Base-by-base conservation (phyloP, 148 eudicot genomes). In the Hydrangea macrophylla region DNA sequence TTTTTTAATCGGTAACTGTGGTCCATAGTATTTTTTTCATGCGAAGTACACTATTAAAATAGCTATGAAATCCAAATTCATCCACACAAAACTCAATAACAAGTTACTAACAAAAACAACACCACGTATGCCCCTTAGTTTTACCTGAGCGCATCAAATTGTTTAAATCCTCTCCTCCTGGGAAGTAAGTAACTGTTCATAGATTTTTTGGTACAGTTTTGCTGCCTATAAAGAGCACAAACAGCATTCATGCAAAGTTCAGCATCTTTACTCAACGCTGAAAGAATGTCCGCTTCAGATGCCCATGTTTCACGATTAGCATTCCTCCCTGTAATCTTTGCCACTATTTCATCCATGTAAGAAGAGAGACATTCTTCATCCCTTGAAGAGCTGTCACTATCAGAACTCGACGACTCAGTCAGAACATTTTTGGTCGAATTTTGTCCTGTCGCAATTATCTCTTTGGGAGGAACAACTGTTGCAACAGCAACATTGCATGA, bases 221-320 rank as follows among this genome's bases (percentile, higher is more conserved):
- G 70, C 55, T 71, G 82, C 54, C 83, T 70, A 58, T 86, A 79
- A 13, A 86, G 68, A 27, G 81, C 83, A 75, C 90, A 83, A 26
- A 86, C 39, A 28, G 80, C 90, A 70, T 72, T 67, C 85, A 86
- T 64, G 71, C 85, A 83, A 20, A 83, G 76, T 73, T 78, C 75
- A n/a, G 60, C n/a, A 55, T 81, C 70, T 26, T 51, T 68, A 18
- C 26, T 42, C 64, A 86, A 70, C 15, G 73, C 87, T 6, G 50
- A 40, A 24, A 58, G 54, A 73, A 82, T 62, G 22, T 81, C 83
- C 17, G 50, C 71, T 59, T 70, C 76, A 62, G 37, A 63, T 23
- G 65, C 68, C 83, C 84, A 80, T 48, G 36, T 45, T 64, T 64
- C 5, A 17, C 27, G 7, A 8, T 22, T 33, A 7, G 11, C 20